Base-by-base conservation (phyloP, 345 rosid genomes). In the Dovyalis caffra region DNA sequence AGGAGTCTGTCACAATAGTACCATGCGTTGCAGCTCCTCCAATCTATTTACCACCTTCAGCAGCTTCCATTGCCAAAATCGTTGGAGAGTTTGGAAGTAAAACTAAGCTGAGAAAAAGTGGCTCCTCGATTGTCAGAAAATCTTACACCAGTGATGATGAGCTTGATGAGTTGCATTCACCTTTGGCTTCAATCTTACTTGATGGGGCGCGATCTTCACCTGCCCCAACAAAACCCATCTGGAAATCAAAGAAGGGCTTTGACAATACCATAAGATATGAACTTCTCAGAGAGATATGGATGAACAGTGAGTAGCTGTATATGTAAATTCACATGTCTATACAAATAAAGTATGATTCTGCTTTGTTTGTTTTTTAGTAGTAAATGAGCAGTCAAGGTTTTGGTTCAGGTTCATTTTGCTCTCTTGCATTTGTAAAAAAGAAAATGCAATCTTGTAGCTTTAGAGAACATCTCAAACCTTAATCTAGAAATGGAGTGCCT, bases 71-170 rank as follows among this genome's bases (percentile, higher is more conserved):
- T 51, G 82, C 78, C 35, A 72, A 69, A 21, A 53, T 77, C 40
- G 83, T 83, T 14, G 91, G 95, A 73, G 83, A 87, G 71, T 68
- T 65, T 72, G 83, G 81, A 71, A 76, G 66, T 69, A 74, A 82
- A 68, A 70, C 87, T 67, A 86, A 84, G 73, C 81, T 88, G 69
- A 81, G 76, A 66, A 87, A 90, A 82, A 84, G 89, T 73, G 84
- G 91, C 29, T 88, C 98, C 18, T 86, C 88, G 15, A 83, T 91
- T 65, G 77, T 90, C 7, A 86, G 86, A 78, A 92, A 91, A 85
- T 85, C 97, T 32, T 80, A 91, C 83, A 84, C 92, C 32, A 95
- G 99, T 20, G 97, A 92, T 43, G 97, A 91, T 37, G 97, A 95
- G 81, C 98, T 95, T 23, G 92, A 95, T 73, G 99, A 92, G 79